phyloP scores from a whole-genome alignment of 371 early-diverging fungal species.

The Mucor saturninus region DNA sequence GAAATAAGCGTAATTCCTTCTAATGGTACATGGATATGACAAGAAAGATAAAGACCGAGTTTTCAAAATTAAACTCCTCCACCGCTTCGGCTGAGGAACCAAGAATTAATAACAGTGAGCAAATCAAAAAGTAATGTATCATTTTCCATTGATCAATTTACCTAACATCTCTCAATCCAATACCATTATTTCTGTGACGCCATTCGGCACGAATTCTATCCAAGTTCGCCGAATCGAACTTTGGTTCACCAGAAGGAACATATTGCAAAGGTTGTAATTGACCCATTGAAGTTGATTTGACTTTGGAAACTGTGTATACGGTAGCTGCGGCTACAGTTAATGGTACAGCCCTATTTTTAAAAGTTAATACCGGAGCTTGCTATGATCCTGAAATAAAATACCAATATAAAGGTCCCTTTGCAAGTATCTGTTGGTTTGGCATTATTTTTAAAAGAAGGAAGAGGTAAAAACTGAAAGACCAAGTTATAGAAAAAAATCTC shows the following conservation, averaged over 20 bases:
- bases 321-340: constrained; percentile 15
- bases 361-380: neutral
- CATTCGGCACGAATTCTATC: constrained; percentile 49
- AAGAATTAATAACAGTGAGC: neutral
- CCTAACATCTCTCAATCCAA: constrained; percentile 52
- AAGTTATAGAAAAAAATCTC: neutral
- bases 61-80: constrained; percentile 36
- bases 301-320: constrained; percentile 15
- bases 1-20: neutral
- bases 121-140: neutral
- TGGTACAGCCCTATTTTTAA: constrained; percentile 21
- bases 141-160: constrained; percentile 10
- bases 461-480: neutral
- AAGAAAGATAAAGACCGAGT: neutral
- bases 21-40: neutral
- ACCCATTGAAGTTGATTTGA: constrained; percentile 13
- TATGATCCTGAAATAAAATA: neutral
- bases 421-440: constrained; percentile 9
- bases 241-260: constrained; percentile 41
- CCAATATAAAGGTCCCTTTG: constrained; percentile 16
- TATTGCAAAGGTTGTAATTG: constrained; percentile 36
- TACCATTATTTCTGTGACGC: constrained; percentile 45
- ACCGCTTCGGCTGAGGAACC: constrained; percentile 37
- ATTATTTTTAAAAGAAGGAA: constrained; percentile 5
- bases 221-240: constrained; percentile 40